Evolutionary conservation across 345 rosid genomes (phyloP).

Genomic region (Salix exigua): DNA sequence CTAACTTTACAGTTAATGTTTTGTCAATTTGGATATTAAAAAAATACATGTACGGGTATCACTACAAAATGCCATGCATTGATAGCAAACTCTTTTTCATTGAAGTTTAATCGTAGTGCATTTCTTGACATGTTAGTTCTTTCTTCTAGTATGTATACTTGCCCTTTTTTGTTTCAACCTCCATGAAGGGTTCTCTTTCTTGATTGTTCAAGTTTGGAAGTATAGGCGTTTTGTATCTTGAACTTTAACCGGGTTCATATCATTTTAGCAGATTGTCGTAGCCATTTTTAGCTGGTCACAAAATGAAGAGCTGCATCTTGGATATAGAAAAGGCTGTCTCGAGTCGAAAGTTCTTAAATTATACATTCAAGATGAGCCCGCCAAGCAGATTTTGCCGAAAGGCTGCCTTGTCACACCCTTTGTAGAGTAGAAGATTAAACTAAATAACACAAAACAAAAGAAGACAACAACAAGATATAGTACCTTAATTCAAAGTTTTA

Average conservation of each 20-base stretch:
- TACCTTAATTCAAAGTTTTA: too few relatives aligned
- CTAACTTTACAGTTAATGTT: neutral
- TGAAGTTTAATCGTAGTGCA: neutral
- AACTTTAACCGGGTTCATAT: conserved; percentile 8
- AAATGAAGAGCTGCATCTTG: conserved; percentile 3
- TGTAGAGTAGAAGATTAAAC: neutral
- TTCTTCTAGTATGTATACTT: neutral
- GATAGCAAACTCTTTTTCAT: neutral
- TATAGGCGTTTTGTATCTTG: conserved; percentile 28
- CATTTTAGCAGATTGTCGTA: conserved; percentile 13
- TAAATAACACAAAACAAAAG: too few relatives aligned
- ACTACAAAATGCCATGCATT: neutral
- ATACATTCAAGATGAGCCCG: conserved; percentile 15
- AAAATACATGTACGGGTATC: neutral
- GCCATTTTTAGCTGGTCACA: conserved; percentile 19
- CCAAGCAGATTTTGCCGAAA: conserved; percentile 34
- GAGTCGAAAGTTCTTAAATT: conserved; percentile 9
- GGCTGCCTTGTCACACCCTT: conserved; percentile 16
- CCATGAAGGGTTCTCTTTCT: conserved; percentile 28
- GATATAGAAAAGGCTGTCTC: neutral
- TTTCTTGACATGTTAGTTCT: conserved; percentile 6
- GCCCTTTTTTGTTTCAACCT: conserved; percentile 24
- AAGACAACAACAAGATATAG: too few relatives aligned
- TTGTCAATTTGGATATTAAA: neutral
- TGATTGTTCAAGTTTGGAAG: conserved; percentile 20